Conservation (phyloP, 2,329 filamentous ascomycete species). For the Aspergillus fijiensis region DNA sequence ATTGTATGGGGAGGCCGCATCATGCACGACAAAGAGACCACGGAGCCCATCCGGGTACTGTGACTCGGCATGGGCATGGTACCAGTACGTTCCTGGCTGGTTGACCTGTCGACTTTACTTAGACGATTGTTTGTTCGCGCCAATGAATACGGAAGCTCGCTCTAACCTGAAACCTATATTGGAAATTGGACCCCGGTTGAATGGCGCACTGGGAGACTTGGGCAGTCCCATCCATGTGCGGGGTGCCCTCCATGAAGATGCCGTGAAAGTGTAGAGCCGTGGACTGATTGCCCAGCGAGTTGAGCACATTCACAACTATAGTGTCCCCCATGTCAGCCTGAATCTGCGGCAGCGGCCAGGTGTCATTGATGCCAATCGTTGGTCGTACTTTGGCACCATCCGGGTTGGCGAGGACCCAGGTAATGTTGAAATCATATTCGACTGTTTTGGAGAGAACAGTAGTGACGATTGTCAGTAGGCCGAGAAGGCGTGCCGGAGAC, state of each 20-base stretch:
- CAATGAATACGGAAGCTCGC: no score
- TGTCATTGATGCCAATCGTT: background rate
- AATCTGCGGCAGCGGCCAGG: background rate
- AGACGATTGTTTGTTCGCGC: background rate
- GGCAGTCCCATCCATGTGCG: background rate
- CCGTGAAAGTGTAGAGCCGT: background rate
- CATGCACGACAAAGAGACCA: background rate
- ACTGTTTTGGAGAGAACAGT: background rate
- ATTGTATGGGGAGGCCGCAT: background rate
- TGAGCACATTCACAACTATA: background rate
- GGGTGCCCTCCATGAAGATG: background rate
- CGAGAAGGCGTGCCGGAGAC: background rate
- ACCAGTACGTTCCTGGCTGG: background rate
- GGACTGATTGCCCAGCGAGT: background rate
- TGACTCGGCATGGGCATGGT: background rate
- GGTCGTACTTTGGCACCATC: background rate
- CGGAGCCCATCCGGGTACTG: background rate
- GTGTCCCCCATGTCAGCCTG: background rate
- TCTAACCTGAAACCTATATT: background rate
- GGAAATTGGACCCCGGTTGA: background rate
- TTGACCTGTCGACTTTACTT: background rate
- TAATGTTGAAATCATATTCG: background rate
- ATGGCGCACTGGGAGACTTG: background rate
- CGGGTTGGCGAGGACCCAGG: background rate
- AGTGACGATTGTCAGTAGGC: background rate